Base-by-base conservation (phyloP, 2,329 filamentous ascomycete species). In the Colletotrichum sp. region DNA sequence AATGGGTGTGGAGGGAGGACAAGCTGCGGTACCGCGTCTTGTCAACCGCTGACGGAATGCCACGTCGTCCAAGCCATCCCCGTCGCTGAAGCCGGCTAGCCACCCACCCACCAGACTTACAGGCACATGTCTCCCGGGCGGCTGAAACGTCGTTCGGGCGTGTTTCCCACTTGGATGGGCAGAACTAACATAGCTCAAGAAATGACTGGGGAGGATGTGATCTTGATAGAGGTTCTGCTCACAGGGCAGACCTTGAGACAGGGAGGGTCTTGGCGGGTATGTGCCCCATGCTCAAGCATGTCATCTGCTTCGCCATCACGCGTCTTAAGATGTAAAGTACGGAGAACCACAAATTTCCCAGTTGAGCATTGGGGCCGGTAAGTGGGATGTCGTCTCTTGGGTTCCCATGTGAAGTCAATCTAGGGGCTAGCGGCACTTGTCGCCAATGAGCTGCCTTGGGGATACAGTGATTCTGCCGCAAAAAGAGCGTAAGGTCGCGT, bases 21-120 rank as follows among this genome's bases (percentile, higher is more conserved):
- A 64, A 70, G 24, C 59, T 54, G 65, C 33, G 54, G 31, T 54
- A 24, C 54, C 33, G 57, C 24, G 29, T 59, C 66, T 31, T 66
- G 62, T 63, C 63, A 72, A 51, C 57, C 47, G 63, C 63, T 29
- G 63, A 21, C 21, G 62, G 58, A 31, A 21, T 31, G 68, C 34
- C 68, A 67, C 63, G 57, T 74, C 15, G 68, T 72, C 68, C 12
- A 58, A 58, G 72, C 68, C 62, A 72, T 74, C 62, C 72, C 68
- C 62, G 72, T 64, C 72, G n/a, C 27, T 13, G 34, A 61, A 51
- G 47, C 18, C 27, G 24, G 38, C 21, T 21, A n/a, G 38, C 61
- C 33, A 47, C 57, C 43, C 43, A 16, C 54, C 63, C n/a, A 67
- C 31, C 43, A 31, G 43, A 21, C 15, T 51, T 61, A 31, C 36